phyloP scores from a whole-genome alignment of 148 eudicot species.

The Dysphania ambrosioides region DNA sequence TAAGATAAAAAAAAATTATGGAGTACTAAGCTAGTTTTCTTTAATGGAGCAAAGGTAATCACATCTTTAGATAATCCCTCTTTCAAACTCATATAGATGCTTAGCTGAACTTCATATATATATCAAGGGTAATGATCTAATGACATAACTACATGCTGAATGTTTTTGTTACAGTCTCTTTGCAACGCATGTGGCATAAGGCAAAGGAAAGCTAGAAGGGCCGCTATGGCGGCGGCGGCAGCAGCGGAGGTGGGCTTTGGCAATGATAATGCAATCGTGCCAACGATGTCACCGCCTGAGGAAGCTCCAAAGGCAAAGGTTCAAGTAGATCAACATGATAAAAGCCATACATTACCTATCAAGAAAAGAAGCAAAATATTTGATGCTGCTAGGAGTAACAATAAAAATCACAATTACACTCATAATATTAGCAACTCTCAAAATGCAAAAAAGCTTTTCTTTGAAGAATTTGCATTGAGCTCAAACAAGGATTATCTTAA shows the following conservation, averaged over 20 bases:
- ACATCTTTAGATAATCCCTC: too few relatives aligned
- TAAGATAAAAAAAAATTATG: too few relatives aligned
- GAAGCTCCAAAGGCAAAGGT: slow-evolving; percentile 17
- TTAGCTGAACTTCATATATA: too few relatives aligned
- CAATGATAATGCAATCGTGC: not conserved
- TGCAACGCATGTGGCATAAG: slow-evolving; percentile 67
- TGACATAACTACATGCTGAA: not conserved
- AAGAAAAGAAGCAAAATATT: slow-evolving; percentile 34
- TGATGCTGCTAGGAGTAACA: slow-evolving; percentile 11
- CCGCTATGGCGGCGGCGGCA: slow-evolving; percentile 41
- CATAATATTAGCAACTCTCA: not conserved
- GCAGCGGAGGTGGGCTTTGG: slow-evolving; percentile 13
- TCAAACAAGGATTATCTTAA: slow-evolving; percentile 22
- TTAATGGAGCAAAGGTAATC: too few relatives aligned
- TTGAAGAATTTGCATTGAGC: slow-evolving; percentile 22
- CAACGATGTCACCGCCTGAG: not conserved
- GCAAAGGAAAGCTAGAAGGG: slow-evolving; percentile 55
- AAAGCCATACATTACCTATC: slow-evolving; percentile 27
- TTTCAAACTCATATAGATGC: too few relatives aligned
- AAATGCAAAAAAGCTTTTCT: not conserved
- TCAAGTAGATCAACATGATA: slow-evolving; percentile 6
- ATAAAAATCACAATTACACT: not conserved
- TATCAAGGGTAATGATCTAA: not conserved
- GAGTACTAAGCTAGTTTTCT: too few relatives aligned
- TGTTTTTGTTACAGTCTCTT: slow-evolving; percentile 39